Evolutionary conservation across 805 yeast species (phyloP).

Genomic region (Nakazawaea populi): DNA sequence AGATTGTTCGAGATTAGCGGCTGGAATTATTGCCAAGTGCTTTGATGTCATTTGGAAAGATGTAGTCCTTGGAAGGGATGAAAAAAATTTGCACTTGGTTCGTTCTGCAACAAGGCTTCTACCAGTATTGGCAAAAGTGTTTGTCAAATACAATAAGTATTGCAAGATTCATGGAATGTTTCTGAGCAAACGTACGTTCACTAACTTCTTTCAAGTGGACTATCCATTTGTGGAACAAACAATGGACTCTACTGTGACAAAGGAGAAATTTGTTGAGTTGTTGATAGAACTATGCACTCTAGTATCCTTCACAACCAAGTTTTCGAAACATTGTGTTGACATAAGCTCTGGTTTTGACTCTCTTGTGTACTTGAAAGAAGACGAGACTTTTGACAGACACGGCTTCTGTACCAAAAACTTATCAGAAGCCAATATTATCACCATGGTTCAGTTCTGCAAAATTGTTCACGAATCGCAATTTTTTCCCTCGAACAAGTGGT

Average conservation of each 20-base stretch:
- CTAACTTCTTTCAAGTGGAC: constrained; percentile 59
- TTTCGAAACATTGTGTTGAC: constrained; percentile 35
- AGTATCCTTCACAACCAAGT: constrained; percentile 48
- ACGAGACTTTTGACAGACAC: constrained; percentile 19
- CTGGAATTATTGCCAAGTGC: constrained; percentile 36
- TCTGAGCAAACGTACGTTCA: constrained; percentile 58
- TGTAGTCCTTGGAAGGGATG: constrained; percentile 13
- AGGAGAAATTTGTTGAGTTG: constrained; percentile 64
- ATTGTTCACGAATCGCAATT: constrained; percentile 46
- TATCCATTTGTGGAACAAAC: constrained; percentile 62
- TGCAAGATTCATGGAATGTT: constrained; percentile 40
- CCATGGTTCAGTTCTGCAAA: constrained; percentile 19
- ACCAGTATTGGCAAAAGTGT: constrained; percentile 46
- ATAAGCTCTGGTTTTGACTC: constrained; percentile 36
- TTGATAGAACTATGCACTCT: constrained; percentile 63
- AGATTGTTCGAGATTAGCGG: constrained; percentile 60
- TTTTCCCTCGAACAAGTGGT: constrained; percentile 70
- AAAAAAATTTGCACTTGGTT: constrained; percentile 29
- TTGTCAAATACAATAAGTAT: constrained; percentile 46
- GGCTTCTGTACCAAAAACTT: constrained; percentile 19
- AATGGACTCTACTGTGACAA: constrained; percentile 69
- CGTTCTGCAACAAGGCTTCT: constrained; percentile 45
- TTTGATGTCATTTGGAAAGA: constrained; percentile 34
- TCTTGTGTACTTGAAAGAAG: constrained; percentile 36
- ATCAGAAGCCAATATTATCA: neutral